Evolutionary conservation across 805 yeast species (phyloP).

Genomic region (Blastobotrys muscicola): DNA sequence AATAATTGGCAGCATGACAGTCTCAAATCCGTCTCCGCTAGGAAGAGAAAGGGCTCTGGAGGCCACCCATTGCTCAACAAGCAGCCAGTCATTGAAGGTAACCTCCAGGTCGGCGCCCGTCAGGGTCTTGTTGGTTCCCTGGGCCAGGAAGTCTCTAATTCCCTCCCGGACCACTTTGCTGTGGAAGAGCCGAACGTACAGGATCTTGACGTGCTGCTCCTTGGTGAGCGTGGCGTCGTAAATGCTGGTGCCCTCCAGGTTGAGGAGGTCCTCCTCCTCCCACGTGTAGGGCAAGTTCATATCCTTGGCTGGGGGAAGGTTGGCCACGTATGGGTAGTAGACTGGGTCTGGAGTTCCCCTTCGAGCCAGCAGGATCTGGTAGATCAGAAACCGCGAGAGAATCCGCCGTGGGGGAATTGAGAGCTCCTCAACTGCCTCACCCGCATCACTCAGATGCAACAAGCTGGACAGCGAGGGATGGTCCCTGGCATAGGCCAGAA

Average conservation of each 20-base stretch:
- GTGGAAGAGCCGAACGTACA: conserved; percentile 15
- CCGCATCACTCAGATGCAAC: conserved; percentile 6
- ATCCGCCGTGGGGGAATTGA: conserved; percentile 8
- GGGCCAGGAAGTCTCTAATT: conserved; percentile 6
- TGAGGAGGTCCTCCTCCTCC: conserved; percentile 19
- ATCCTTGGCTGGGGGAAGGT: conserved; percentile 21
- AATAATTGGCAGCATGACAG: conserved; percentile 46
- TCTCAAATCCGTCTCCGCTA: conserved; percentile 9
- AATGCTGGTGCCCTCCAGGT: conserved; percentile 18
- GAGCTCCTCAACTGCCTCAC: conserved; percentile 4
- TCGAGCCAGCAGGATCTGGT: conserved; percentile 10
- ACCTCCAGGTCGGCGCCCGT: conserved; percentile 4
- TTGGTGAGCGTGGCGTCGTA: conserved; percentile 21
- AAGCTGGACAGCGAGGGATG: conserved; percentile 4
- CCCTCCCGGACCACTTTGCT: conserved; percentile 6
- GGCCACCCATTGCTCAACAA: conserved; percentile 29
- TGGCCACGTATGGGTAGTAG: conserved; percentile 16
- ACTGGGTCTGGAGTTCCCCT: conserved; percentile 13
- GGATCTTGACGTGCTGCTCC: conserved; percentile 13
- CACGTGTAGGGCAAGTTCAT: conserved; percentile 25
- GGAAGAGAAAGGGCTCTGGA: conserved; percentile 28
- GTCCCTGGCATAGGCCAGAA: conserved; percentile 7
- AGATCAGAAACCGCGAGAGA: conserved; percentile 11
- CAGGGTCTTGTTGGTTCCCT: conserved; percentile 4
- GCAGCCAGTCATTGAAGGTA: conserved; percentile 20